Base-by-base conservation (phyloP, 208 protist species). In the Leishmania turanica region DNA sequence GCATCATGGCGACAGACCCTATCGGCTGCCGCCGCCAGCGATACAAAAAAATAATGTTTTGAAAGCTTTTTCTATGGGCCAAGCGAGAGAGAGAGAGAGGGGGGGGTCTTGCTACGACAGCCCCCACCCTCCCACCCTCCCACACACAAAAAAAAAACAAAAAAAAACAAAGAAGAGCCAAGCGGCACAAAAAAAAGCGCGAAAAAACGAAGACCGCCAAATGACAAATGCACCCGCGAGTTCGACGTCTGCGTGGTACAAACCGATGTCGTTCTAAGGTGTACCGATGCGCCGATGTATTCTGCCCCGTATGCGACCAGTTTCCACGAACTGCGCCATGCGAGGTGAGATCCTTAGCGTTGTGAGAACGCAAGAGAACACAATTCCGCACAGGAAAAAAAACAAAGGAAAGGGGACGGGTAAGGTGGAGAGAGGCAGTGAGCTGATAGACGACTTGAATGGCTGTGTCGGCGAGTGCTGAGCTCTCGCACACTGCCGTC, bases 1-100 rank as follows among this genome's bases (percentile, higher is more conserved):
- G 53, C 34, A 70, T 56, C 66, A 82, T 80, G 60, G 51, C n/a
- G 42, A 37, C 45, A 24, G 21, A 37, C 27, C 31, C 31, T 66
- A 66, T 34, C 13, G n/a, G 13, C 31, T 66, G 31, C 31, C 15
- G 17, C 62, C 24, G 3, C 11, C 7, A 40, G 13, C n/a, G 31
- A 66, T 17, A 42, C 40, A 4, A 37, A 65, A 66, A 31, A 66
- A 37, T n/a, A 34, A 65, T 15, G 21, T 11, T 8, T 66, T 19
- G 19, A 21, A 13, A 8, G 15, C 17, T 54, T 54, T 54, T 54
- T 54, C 51, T 4, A 54, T 19, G 51, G 17, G 51, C 51, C 51
- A 54, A 13, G 45, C 45, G 8, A 47, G 9, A 66, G 31, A 37
- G 27, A 3, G 60, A 19, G 60, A 11, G 8, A 17, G 60, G 40